These are phyloP conservation scores for Eimeria brunetti DNA, from an alignment of 169 alveolate genomes.

Conservation along the genomic window DNA sequence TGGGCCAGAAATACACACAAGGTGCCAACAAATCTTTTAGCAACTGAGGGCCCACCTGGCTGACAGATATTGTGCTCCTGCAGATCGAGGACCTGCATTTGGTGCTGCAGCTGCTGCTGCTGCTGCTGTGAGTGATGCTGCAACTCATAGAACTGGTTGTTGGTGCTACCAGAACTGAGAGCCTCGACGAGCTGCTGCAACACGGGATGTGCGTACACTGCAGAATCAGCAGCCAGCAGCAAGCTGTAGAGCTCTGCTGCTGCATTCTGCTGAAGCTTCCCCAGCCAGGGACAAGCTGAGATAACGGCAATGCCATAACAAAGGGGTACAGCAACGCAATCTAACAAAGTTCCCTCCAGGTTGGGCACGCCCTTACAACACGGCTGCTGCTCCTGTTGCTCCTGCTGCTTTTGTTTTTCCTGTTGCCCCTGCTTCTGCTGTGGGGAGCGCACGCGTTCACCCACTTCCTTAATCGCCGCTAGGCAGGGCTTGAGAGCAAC, in stretches of 20 bases:
- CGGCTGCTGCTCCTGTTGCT: neutral
- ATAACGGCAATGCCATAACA: slow-evolving; percentile 66
- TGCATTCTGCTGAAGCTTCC: slow-evolving; percentile 59
- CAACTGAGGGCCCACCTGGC: slow-evolving; percentile 18
- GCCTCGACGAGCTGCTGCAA: slow-evolving; percentile 59
- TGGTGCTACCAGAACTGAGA: slow-evolving; percentile 27
- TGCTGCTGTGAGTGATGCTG: neutral
- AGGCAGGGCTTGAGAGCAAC: slow-evolving; percentile 59
- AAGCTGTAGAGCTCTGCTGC: slow-evolving; percentile 50
- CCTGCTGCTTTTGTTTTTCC: neutral
- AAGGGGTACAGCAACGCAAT: slow-evolving; percentile 66
- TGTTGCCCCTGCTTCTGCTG: slow-evolving; percentile 12
- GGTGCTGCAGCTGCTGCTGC: neutral
- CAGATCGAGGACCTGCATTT: neutral
- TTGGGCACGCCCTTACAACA: slow-evolving; percentile 34
- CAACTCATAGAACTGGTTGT: neutral
- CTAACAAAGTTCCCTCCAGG: slow-evolving; percentile 49
- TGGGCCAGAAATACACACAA: neutral
- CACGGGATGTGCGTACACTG: slow-evolving; percentile 56
- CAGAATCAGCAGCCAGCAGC: slow-evolving; percentile 69
- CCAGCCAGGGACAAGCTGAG: slow-evolving; percentile 41
- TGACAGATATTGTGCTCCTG: neutral
- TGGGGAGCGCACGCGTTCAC: neutral
- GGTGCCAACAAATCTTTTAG: neutral
- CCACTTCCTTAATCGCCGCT: slow-evolving; percentile 51